phyloP scores from a whole-genome alignment of 179 eudicot species.

The Heliamphora pulchella region DNA sequence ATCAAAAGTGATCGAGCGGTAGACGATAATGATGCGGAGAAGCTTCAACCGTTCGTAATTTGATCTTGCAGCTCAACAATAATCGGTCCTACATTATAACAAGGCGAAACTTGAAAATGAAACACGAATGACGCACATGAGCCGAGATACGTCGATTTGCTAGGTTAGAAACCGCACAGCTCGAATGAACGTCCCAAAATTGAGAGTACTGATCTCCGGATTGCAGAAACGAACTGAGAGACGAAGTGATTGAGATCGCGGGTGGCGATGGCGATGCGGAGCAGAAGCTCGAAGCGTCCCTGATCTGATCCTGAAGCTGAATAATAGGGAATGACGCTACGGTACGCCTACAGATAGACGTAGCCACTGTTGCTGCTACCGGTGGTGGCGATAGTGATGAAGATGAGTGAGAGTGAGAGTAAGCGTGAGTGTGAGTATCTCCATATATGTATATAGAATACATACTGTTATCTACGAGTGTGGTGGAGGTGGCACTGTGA shows the following conservation, averaged over 20 bases:
- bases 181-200: background rate
- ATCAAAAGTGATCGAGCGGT: too few relatives aligned
- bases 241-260: background rate
- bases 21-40: too few relatives aligned
- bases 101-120: too few relatives aligned
- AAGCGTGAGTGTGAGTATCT: too few relatives aligned
- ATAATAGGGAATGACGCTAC: background rate
- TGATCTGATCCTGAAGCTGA: slow-evolving; percentile 4
- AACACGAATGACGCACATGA: too few relatives aligned
- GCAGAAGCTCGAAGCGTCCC: background rate
- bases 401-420: background rate
- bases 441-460: too few relatives aligned
- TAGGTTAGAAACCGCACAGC: background rate
- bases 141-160: background rate
- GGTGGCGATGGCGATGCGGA: background rate
- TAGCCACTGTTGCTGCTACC: background rate
- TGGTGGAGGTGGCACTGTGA: too few relatives aligned
- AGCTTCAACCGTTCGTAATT: too few relatives aligned
- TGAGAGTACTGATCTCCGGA: background rate
- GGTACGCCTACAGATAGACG: too few relatives aligned
- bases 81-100: too few relatives aligned
- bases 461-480: too few relatives aligned
- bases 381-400: background rate
- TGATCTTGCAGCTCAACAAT: too few relatives aligned
- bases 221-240: background rate